phyloP scores from a whole-genome alignment of 2,329 filamentous ascomycete species.

The Alternaria ventricosa region DNA sequence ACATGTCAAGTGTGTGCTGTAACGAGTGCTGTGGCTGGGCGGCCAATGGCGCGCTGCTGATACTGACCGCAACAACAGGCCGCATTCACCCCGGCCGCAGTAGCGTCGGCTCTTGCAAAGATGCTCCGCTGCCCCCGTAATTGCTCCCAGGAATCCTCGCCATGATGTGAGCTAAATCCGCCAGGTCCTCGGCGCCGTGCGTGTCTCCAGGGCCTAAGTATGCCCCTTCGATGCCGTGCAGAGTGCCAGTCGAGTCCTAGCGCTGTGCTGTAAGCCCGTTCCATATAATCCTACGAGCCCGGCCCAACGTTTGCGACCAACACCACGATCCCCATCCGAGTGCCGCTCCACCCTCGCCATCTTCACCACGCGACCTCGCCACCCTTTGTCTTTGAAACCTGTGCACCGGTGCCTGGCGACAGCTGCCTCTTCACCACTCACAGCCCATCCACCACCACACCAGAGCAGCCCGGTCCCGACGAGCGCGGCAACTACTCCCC shows the following conservation, averaged over 20 bases:
- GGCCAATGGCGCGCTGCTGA: slow-evolving; percentile 20
- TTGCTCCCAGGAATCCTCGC: slow-evolving; percentile 17
- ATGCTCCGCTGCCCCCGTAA: slow-evolving; percentile 28
- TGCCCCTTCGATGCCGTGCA: slow-evolving; percentile 8
- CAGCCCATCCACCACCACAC: slow-evolving; percentile 25
- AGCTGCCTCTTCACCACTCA: slow-evolving; percentile 33
- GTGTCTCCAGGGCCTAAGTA: slow-evolving; percentile 3
- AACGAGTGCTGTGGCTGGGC: slow-evolving; percentile 4
- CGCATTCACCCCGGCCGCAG: slow-evolving; percentile 11
- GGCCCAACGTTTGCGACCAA: slow-evolving; percentile 24
- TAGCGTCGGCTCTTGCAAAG: slow-evolving; percentile 20
- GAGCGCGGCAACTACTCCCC: slow-evolving; percentile 29
- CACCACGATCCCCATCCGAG: slow-evolving; percentile 13
- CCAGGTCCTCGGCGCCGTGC: slow-evolving; percentile 24
- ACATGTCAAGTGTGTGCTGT: slow-evolving; percentile 16
- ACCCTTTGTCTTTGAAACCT: slow-evolving; percentile 26
- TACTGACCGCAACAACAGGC: slow-evolving; percentile 23
- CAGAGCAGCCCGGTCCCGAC: slow-evolving; percentile 20
- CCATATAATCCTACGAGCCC: slow-evolving; percentile 27
- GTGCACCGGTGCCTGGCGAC: slow-evolving; percentile 26
- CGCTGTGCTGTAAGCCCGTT: slow-evolving; percentile 9
- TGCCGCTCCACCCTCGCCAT: slow-evolving; percentile 14
- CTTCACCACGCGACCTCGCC: slow-evolving; percentile 29
- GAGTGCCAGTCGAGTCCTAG: slow-evolving; percentile 17
- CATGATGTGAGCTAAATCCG: slow-evolving; percentile 32